Conservation (phyloP, 2,329 filamentous ascomycete species). For the Fusarium oligoseptatum region DNA sequence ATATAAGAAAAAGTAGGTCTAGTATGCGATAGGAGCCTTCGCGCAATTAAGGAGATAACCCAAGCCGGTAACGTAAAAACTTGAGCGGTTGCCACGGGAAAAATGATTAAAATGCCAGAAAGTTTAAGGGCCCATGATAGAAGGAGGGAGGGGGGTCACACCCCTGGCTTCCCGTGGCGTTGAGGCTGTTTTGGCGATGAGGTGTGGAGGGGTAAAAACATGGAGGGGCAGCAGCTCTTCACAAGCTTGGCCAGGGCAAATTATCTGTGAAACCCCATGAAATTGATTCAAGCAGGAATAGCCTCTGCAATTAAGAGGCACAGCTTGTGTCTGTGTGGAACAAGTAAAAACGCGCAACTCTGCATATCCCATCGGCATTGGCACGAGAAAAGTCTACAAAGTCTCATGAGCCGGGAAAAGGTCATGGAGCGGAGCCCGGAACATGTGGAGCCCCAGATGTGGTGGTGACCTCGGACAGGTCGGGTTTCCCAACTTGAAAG, state of each 20-base stretch:
- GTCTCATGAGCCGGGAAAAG: slow-evolving; percentile 32
- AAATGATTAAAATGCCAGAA: not conserved
- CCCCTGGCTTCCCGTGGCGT: slow-evolving; percentile 13
- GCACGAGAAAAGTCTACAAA: not conserved
- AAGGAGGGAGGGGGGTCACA: slow-evolving; percentile 1
- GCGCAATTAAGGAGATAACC: not conserved
- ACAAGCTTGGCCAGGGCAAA: not conserved
- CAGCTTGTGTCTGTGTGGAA: not conserved
- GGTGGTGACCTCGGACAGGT: slow-evolving; percentile 9
- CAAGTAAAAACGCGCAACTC: slow-evolving; percentile 1
- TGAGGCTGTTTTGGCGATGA: slow-evolving; percentile 16
- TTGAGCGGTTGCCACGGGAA: not conserved
- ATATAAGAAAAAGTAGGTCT: too few species aligned
- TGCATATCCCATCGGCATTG: slow-evolving; percentile 14
- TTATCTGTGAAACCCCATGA: not conserved
- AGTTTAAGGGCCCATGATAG: slow-evolving; percentile 1
- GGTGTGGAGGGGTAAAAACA: slow-evolving; percentile 38
- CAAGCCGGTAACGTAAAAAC: slow-evolving; percentile 29
- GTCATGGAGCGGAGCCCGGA: slow-evolving; percentile 14
- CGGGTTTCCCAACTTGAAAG: slow-evolving; percentile 23
- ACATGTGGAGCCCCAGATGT: slow-evolving; percentile 14
- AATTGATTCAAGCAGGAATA: not conserved
- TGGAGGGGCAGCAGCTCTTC: slow-evolving; percentile 21
- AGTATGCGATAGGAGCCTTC: too few species aligned
- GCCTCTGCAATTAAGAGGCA: not conserved